Evolutionary conservation across 75 land plant species (phyloP).

Genomic region (Selaginella moellendorffii): DNA sequence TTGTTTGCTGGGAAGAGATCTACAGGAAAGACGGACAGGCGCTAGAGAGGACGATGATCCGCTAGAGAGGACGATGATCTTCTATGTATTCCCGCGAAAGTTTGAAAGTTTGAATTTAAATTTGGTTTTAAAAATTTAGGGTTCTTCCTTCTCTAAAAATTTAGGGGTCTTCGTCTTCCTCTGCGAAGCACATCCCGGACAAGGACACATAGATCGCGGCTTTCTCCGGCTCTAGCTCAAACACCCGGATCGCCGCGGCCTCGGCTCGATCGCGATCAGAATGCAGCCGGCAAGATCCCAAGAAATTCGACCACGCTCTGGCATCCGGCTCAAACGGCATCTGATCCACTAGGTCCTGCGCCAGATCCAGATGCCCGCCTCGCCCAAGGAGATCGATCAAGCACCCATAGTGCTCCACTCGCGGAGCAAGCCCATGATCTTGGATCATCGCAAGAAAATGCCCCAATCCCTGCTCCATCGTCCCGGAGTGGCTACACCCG

Average conservation of each 20-base stretch:
- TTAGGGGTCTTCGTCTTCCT: no score
- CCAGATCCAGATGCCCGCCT: not conserved
- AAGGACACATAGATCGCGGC: no score
- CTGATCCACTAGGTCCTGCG: not conserved
- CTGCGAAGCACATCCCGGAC: no score
- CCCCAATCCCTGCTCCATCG: not conserved
- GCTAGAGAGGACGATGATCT: no score
- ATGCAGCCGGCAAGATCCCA: not conserved
- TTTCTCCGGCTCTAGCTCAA: not conserved
- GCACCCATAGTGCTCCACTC: not conserved
- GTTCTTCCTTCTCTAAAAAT: no score
- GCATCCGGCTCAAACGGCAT: not conserved
- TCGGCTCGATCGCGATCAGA: not conserved
- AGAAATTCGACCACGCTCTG: not conserved
- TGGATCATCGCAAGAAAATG: not conserved
- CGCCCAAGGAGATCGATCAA: not conserved
- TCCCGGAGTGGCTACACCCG: not conserved
- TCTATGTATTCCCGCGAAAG: no score
- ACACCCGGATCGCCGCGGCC: not conserved
- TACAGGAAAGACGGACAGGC: slow-evolving; percentile 66
- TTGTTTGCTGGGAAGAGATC: slow-evolving; percentile 79
- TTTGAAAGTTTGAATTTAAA: no score
- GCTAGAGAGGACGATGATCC: no score
- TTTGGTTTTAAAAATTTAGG: no score
- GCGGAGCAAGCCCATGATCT: not conserved